These are phyloP conservation scores for Penicillium lividum DNA, from an alignment of 495 filamentous ascomycete species.

Conservation along the genomic window DNA sequence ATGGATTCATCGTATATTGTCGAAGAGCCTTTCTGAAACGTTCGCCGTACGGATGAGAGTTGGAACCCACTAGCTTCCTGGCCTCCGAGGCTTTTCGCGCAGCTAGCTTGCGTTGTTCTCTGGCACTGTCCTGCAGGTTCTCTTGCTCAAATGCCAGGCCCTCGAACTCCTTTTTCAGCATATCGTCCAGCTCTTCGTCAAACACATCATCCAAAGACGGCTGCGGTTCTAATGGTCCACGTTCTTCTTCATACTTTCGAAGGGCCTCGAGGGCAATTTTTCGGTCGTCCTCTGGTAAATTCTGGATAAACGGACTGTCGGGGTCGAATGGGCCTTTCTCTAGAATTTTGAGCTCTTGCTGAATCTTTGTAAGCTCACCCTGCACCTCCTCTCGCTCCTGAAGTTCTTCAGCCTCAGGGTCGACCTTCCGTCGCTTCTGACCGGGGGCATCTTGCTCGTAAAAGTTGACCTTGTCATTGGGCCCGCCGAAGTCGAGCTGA, in stretches of 20 bases:
- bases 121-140: conserved; percentile 33
- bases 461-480: conserved; percentile 46
- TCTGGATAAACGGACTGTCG: conserved; percentile 44
- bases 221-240: conserved; percentile 25
- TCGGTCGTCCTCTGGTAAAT: conserved; percentile 42
- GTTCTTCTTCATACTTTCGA: conserved; percentile 41
- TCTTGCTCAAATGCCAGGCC: conserved; percentile 41
- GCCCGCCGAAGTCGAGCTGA: conserved; percentile 39
- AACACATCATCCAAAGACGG: conserved; percentile 41
- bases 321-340: conserved; percentile 45
- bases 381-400: conserved; percentile 46
- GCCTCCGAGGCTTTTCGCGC: conserved; percentile 25
- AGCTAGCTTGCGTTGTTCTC: conserved; percentile 22
- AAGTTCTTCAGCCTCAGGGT: conserved; percentile 56
- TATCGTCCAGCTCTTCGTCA: conserved; percentile 46
- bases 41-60: conserved; percentile 34
- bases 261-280: conserved; percentile 44
- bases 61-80: conserved; percentile 19
- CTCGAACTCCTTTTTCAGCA: conserved; percentile 45
- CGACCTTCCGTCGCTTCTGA: conserved; percentile 41
- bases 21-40: conserved; percentile 36
- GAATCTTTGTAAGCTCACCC: conserved; percentile 49
- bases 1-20: conserved; percentile 22
- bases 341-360: conserved; percentile 53
- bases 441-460: conserved; percentile 41